These are phyloP conservation scores for Phytophthora rubi DNA, from an alignment of 352 stramenopile species.

Conservation along the genomic window DNA sequence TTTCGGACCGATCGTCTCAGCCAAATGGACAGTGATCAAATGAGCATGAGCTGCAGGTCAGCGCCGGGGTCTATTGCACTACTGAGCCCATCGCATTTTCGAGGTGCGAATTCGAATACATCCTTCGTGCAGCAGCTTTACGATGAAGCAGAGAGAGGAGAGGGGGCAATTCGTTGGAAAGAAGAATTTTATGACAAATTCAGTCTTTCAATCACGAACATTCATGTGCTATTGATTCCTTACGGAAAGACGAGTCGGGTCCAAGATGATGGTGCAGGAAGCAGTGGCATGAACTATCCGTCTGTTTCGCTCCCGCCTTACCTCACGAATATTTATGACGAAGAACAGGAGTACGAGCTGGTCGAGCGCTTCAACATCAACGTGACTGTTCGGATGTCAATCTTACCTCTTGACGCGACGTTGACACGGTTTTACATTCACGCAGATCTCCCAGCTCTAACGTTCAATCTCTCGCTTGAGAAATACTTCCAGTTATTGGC, in stretches of 20 bases:
- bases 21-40: constrained; percentile 69
- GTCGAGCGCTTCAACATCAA: constrained; percentile 90
- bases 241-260: constrained; percentile 56
- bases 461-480: constrained; percentile 85
- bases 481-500: constrained; percentile 81
- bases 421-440: constrained; percentile 86
- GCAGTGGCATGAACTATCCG: constrained; percentile 35
- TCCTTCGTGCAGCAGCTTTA: constrained; percentile 89
- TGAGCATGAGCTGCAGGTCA: constrained; percentile 39
- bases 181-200: constrained; percentile 94
- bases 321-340: constrained; percentile 46
- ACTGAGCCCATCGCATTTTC: constrained; percentile 43
- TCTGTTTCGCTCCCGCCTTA: constrained; percentile 55
- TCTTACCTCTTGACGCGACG: constrained; percentile 84
- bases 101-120: constrained; percentile 52
- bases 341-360: constrained; percentile 77
- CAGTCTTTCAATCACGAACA: constrained; percentile 79
- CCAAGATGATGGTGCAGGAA: constrained; percentile 30
- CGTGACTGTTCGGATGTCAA: constrained; percentile 83
- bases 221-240: constrained; percentile 84
- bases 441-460: constrained; percentile 81
- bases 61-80: constrained; percentile 49
- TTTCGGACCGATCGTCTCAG: constrained; percentile 86
- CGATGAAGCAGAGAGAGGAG: constrained; percentile 84
- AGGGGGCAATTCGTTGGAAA: constrained; percentile 89